Conservation (phyloP, 2,329 filamentous ascomycete species). For the Ascochyta rabiei region DNA sequence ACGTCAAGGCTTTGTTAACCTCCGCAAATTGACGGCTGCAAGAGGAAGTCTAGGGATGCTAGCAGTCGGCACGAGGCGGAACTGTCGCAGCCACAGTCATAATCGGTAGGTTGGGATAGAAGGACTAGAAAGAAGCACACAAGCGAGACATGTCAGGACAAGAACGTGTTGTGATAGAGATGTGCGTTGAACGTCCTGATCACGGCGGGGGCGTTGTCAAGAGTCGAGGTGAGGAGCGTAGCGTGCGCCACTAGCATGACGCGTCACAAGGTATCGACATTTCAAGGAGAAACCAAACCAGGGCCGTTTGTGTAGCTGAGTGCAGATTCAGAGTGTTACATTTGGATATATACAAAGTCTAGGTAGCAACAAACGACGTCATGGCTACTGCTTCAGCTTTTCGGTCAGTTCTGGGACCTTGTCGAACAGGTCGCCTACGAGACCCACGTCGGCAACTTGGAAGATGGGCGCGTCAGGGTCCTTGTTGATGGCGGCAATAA, state of each 20-base stretch:
- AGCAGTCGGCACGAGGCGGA: constrained; percentile 24
- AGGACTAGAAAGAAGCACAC: too few species aligned
- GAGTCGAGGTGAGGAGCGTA: background rate
- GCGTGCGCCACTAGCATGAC: background rate
- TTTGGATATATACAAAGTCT: constrained; percentile 17
- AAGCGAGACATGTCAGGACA: too few species aligned
- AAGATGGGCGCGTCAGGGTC: constrained; percentile 97
- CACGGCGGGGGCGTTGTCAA: too few species aligned
- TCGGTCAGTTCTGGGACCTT: constrained; percentile 95
- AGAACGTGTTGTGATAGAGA: too few species aligned
- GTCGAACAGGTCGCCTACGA: constrained; percentile 95
- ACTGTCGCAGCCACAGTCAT: too few species aligned
- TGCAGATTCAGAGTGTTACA: background rate
- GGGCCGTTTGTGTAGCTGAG: background rate
- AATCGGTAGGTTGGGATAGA: too few species aligned
- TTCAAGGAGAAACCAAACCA: too few species aligned
- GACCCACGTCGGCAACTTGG: constrained; percentile 93
- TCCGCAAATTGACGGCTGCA: background rate
- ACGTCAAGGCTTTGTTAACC: background rate
- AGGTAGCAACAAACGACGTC: constrained; percentile 10
- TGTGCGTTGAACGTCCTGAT: too few species aligned
- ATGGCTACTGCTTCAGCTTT: constrained; percentile 71
- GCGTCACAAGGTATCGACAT: background rate
- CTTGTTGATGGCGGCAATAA: constrained; percentile 99
- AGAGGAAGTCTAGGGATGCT: constrained; percentile 17